Conservation (phyloP, 768 basidiomycete species). For the Lactifluus echinatus region DNA sequence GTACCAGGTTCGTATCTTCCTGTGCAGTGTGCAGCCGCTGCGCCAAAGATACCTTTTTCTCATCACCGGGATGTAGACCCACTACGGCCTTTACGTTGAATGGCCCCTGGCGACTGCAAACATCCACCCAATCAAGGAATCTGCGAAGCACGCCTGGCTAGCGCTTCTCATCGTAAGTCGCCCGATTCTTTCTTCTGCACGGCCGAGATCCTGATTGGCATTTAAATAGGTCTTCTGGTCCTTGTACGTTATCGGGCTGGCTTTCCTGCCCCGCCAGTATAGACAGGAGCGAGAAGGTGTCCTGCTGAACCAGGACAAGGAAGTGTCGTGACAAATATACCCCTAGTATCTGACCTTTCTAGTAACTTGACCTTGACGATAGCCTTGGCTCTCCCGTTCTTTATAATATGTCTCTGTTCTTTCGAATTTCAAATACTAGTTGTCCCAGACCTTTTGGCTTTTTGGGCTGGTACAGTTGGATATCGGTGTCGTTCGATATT, state of each 20-base stretch:
- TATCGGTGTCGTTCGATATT: too few relatives aligned
- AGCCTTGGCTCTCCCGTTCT: too few relatives aligned
- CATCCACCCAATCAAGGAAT: conserved; percentile 2
- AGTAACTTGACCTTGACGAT: too few relatives aligned
- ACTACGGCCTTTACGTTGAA: conserved; percentile 15
- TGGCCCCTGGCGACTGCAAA: conserved; percentile 18
- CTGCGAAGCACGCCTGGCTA: conserved; percentile 11
- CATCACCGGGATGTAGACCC: not conserved
- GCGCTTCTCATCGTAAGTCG: conserved; percentile 14
- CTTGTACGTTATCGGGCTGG: conserved; percentile 3
- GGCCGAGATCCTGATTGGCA: not conserved
- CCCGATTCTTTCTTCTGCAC: not conserved
- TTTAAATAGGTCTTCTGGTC: conserved; percentile 10
- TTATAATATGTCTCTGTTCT: too few relatives aligned
- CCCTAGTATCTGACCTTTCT: too few relatives aligned
- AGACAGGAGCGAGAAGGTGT: conserved; percentile 9
- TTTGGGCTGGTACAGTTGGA: too few relatives aligned
- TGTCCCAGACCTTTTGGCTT: too few relatives aligned
- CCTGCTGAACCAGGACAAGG: not conserved
- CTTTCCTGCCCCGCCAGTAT: conserved; percentile 11
- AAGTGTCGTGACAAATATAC: too few relatives aligned
- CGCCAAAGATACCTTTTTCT: not conserved
- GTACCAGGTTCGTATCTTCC: conserved; percentile 30
- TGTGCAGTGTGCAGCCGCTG: not conserved
- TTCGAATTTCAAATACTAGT: too few relatives aligned